phyloP scores from a whole-genome alignment of 495 filamentous ascomycete genomes.

The Hypoxylon perforatum region DNA sequence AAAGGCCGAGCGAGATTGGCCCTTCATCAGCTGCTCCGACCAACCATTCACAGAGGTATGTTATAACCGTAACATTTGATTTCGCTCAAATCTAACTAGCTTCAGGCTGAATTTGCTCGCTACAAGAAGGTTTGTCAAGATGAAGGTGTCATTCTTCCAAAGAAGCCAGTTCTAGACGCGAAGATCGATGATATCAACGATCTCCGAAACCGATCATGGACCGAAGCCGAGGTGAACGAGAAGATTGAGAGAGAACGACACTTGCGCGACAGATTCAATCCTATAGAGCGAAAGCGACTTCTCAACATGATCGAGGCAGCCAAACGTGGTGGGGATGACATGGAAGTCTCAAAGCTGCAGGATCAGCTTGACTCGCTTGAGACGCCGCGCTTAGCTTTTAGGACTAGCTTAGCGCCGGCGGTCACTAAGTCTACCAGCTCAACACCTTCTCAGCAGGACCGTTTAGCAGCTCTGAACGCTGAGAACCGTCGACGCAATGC shows the following conservation, averaged over 20 bases:
- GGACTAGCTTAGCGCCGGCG: slow-evolving; percentile 65
- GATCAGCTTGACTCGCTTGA: slow-evolving; percentile 75
- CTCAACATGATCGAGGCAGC: slow-evolving; percentile 73
- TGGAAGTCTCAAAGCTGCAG: slow-evolving; percentile 68
- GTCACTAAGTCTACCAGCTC: slow-evolving; percentile 55
- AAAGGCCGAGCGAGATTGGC: slow-evolving; percentile 79
- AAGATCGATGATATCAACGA: slow-evolving; percentile 86
- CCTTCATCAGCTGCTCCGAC: slow-evolving; percentile 86
- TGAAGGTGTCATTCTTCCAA: slow-evolving; percentile 77
- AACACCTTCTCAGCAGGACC: slow-evolving; percentile 72
- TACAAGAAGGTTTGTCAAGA: slow-evolving; percentile 79
- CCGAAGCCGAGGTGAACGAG: slow-evolving; percentile 77
- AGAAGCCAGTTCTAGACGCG: slow-evolving; percentile 66
- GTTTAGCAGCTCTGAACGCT: slow-evolving; percentile 77
- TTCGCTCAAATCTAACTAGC: slow-evolving; percentile 37
- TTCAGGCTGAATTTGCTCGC: slow-evolving; percentile 81
- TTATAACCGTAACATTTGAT: slow-evolving; percentile 15
- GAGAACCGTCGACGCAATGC: slow-evolving; percentile 82
- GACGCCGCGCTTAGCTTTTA: slow-evolving; percentile 75
- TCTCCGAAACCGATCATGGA: slow-evolving; percentile 82
- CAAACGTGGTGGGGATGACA: slow-evolving; percentile 68
- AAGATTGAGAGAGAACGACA: slow-evolving; percentile 77
- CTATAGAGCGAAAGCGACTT: slow-evolving; percentile 71
- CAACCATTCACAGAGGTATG: slow-evolving; percentile 76
- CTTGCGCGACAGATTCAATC: slow-evolving; percentile 67